phyloP scores from a whole-genome alignment of 768 basidiomycete genomes.

The Tephrocybe sp. region DNA sequence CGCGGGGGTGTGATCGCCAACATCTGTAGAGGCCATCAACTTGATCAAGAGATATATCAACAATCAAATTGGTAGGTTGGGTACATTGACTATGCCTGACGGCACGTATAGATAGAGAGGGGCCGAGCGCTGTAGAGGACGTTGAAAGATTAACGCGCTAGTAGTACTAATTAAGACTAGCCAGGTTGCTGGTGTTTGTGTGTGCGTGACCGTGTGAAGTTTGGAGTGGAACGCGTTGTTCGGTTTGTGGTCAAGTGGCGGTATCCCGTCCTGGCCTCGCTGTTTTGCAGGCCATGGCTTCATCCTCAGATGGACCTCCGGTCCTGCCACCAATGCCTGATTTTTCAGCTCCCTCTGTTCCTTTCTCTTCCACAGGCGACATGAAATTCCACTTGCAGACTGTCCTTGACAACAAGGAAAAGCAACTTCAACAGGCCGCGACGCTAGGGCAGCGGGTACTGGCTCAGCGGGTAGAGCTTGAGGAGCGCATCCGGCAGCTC shows the following conservation, averaged over 20 bases:
- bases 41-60: too few species aligned
- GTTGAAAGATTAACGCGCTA: too few species aligned
- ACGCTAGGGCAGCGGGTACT: conserved; percentile 93
- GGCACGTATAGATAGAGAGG: too few species aligned
- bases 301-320: conserved; percentile 37
- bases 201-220: conserved; percentile 26
- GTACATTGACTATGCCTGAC: too few species aligned
- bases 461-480: conserved; percentile 90
- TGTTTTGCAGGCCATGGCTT: conserved; percentile 35
- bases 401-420: conserved; percentile 88
- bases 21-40: too few species aligned
- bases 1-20: too few species aligned
- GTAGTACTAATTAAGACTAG: too few species aligned
- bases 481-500: conserved; percentile 81
- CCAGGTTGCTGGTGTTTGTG: not conserved
- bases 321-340: conserved; percentile 38
- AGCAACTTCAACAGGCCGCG: conserved; percentile 89
- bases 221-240: conserved; percentile 24
- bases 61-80: too few species aligned
- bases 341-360: conserved; percentile 34
- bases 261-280: conserved; percentile 14
- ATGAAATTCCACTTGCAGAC: conserved; percentile 62
- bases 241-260: conserved; percentile 13
- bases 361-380: conserved; percentile 54
- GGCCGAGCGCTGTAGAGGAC: too few species aligned